These are phyloP conservation scores for Penicillium odoratum DNA, from an alignment of 495 filamentous ascomycete genomes.

Conservation along the genomic window DNA sequence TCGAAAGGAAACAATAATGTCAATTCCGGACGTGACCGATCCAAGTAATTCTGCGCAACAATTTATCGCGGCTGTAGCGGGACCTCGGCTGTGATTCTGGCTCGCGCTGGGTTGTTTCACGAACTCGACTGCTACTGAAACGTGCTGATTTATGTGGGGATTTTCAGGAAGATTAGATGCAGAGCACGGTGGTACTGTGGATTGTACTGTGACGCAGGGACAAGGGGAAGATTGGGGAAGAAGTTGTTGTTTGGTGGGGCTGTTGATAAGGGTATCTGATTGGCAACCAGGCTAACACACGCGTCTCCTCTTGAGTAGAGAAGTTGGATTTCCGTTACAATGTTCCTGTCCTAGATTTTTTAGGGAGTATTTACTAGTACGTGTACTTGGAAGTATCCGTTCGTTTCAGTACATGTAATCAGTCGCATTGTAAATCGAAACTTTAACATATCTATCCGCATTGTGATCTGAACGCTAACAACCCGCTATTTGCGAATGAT, in stretches of 20 bases:
- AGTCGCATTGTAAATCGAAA: too few species aligned
- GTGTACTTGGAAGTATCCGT: too few species aligned
- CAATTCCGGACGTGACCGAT: neutral
- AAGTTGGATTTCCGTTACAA: neutral
- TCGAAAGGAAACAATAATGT: neutral
- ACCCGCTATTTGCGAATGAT: neutral
- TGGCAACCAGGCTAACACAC: neutral
- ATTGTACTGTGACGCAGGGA: constrained; percentile 3
- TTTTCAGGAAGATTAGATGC: too few species aligned
- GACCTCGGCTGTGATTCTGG: neutral
- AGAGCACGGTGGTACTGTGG: neutral
- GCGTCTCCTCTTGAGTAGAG: neutral
- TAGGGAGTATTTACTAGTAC: too few species aligned
- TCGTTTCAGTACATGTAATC: too few species aligned
- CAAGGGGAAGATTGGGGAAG: neutral
- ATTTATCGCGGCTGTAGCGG: neutral
- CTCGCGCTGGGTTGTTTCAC: neutral
- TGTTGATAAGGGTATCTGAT: constrained; percentile 1
- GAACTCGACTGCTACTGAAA: neutral
- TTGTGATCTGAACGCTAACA: too few species aligned
- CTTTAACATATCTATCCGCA: too few species aligned
- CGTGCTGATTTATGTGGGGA: neutral
- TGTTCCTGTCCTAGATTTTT: too few species aligned
- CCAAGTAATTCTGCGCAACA: neutral
- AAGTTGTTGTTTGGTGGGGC: constrained; percentile 1